Evolutionary conservation across 805 yeast genomes (phyloP).

Genomic region (Saccharomycopsis fermentans): DNA sequence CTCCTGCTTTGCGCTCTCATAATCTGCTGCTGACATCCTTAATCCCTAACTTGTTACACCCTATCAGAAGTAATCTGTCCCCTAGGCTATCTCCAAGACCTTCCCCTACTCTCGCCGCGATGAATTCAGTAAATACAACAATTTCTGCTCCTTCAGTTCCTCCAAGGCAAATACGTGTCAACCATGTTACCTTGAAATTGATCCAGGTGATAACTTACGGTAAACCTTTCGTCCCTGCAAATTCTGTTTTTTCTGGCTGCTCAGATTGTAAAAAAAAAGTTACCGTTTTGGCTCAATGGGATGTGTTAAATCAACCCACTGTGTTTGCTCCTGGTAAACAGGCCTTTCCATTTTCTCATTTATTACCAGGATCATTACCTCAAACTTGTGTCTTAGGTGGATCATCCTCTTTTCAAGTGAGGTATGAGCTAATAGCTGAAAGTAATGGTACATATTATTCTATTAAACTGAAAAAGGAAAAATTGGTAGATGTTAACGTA

Average conservation of each 20-base stretch:
- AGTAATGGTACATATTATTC: conserved; percentile 33
- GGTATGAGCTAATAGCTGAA: conserved; percentile 67
- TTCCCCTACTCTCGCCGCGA: neutral
- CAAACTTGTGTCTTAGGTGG: conserved; percentile 59
- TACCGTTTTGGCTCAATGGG: conserved; percentile 79
- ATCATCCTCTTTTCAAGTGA: conserved; percentile 40
- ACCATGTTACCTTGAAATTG: conserved; percentile 51
- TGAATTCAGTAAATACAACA: neutral
- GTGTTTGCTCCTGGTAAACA: conserved; percentile 61
- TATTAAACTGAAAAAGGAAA: conserved; percentile 22
- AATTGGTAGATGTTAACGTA: conserved; percentile 31
- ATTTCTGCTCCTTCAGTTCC: conserved; percentile 3
- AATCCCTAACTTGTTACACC: neutral
- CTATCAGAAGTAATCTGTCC: neutral
- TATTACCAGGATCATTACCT: conserved; percentile 82
- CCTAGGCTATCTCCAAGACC: neutral
- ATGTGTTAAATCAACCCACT: conserved; percentile 51
- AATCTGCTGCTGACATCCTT: conserved; percentile 3
- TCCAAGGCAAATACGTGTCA: conserved; percentile 39
- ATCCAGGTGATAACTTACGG: conserved; percentile 62
- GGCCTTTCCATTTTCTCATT: conserved; percentile 84
- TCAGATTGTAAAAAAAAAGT: conserved; percentile 43
- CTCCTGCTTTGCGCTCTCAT: neutral
- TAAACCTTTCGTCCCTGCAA: conserved; percentile 54
- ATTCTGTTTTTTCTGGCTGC: conserved; percentile 42